Evolutionary conservation across 768 basidiomycete genomes (phyloP).

Genomic region (Candolleomyces aberdarensis): DNA sequence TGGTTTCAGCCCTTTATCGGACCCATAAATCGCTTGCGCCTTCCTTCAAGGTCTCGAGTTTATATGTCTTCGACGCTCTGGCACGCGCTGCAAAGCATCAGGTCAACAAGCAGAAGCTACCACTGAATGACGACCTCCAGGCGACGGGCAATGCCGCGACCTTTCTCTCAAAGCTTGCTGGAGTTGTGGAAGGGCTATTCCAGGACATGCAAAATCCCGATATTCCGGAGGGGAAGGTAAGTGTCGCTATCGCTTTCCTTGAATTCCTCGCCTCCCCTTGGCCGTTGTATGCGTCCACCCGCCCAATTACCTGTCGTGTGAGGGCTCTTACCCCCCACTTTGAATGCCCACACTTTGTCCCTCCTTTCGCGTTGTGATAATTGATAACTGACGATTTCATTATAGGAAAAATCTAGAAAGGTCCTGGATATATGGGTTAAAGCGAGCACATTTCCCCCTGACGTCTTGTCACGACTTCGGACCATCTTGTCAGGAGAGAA

Average conservation of each 20-base stretch:
- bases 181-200: conserved; percentile 85
- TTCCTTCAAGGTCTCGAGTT: conserved; percentile 73
- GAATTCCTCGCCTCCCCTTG: conserved; percentile 15
- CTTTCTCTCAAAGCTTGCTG: conserved; percentile 87
- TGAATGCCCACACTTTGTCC: background rate
- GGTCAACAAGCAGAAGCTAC: conserved; percentile 60
- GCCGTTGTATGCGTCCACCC: conserved; percentile 7
- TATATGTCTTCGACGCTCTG: conserved; percentile 94
- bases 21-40: conserved; percentile 78
- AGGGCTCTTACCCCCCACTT: background rate
- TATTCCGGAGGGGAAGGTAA: conserved; percentile 80
- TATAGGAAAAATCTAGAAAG: conserved; percentile 95
- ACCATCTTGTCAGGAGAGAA: conserved; percentile 64
- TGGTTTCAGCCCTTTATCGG: conserved; percentile 86
- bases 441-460: conserved; percentile 80
- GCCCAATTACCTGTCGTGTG: background rate
- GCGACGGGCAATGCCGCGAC: conserved; percentile 71
- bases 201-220: conserved; percentile 74
- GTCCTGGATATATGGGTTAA: conserved; percentile 98
- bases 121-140: conserved; percentile 48
- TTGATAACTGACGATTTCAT: conserved; percentile 41
- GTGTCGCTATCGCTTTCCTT: conserved; percentile 32
- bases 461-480: conserved; percentile 69
- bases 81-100: conserved; percentile 76
- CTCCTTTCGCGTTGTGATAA: conserved; percentile 17